phyloP scores from a whole-genome alignment of 805 yeast species.

The Metschnikowia continentalis region DNA sequence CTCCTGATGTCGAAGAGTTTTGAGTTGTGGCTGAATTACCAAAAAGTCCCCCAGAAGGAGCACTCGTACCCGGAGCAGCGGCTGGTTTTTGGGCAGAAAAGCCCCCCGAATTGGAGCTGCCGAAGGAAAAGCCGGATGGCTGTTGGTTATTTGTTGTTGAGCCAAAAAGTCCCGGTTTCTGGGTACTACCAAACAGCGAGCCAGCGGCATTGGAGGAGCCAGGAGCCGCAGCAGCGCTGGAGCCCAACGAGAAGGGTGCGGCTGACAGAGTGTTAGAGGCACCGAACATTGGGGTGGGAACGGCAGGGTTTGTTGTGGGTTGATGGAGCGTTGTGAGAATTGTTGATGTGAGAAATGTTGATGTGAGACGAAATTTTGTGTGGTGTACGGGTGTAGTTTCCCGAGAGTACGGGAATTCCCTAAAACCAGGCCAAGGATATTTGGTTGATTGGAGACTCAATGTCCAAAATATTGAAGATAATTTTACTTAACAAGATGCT shows the following conservation, averaged over 20 bases:
- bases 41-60: conserved; percentile 9
- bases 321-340: conserved; percentile 1
- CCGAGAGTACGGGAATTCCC: not conserved
- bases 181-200: conserved; percentile 10
- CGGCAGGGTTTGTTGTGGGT: not conserved
- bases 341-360: conserved; percentile 1
- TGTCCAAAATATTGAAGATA: too few species aligned
- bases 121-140: not conserved
- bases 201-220: conserved; percentile 9
- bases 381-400: conserved; percentile 2
- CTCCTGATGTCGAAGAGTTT: conserved; percentile 9
- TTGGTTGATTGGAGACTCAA: too few species aligned
- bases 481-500: too few species aligned
- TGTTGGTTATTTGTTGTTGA: not conserved
- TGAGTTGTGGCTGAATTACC: conserved; percentile 7
- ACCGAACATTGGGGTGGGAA: conserved; percentile 13
- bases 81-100: conserved; percentile 13
- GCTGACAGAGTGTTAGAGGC: conserved; percentile 8
- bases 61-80: conserved; percentile 1
- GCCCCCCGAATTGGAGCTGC: conserved; percentile 6
- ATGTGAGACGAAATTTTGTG: conserved; percentile 6
- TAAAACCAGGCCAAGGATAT: not conserved
- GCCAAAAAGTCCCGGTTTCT: conserved; percentile 14
- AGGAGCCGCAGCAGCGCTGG: conserved; percentile 3
- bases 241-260: conserved; percentile 10